Base-by-base conservation (phyloP, 768 basidiomycete species). In the Porphyrellus cyaneotinctus region DNA sequence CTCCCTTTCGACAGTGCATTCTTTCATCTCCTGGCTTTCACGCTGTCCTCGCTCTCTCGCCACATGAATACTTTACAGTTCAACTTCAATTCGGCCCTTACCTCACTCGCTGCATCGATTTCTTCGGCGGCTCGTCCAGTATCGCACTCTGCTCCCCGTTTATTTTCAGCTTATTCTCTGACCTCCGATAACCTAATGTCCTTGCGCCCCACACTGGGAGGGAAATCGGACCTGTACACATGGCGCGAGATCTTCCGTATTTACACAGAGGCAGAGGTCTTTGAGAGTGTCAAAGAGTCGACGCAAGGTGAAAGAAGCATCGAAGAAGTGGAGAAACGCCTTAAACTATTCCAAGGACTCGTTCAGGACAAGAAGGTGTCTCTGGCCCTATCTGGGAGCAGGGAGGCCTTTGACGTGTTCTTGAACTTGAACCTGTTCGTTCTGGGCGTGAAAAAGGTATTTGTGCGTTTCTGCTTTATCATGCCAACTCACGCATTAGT, bases 241-340 rank as follows among this genome's bases (percentile, higher is more conserved):
- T 97, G 95, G 95, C 75, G 95, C 22, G 84, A 91, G 69, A 85
- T 97, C 26, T 95, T 97, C 63, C 84, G 85, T 52, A 70, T 95
- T 3, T 97, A 95, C 68, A 76, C 87, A 43, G 92, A 95, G 59
- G 75, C 82, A 0, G 87, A 94, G 60, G 81, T 97, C 1, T 97
- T 95, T 60, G 92, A 95, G 65, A 81, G 80, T 33, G 67, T 81
- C 12, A 68, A 74, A 14, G 93, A 94, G 66, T 63, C 75, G 2
- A 73, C 76, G 43, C 68, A 84, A 5, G 90, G 90, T 1, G 88
- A 93, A 59, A 74, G 84, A 28, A 73, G 78, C 17, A 69, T 84
- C 5, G 82, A 89, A 51, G 88, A 92, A 49, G 77, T 82, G 9
- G 90, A 93, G 67, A 68, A 67, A 32, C 75, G 85, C 20, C 68